Percentiles rank a stretch among this genome's conserved stretches.
Conservation (phyloP, 2,329 filamentous ascomycete species). For the Dothistroma pini region DNA sequence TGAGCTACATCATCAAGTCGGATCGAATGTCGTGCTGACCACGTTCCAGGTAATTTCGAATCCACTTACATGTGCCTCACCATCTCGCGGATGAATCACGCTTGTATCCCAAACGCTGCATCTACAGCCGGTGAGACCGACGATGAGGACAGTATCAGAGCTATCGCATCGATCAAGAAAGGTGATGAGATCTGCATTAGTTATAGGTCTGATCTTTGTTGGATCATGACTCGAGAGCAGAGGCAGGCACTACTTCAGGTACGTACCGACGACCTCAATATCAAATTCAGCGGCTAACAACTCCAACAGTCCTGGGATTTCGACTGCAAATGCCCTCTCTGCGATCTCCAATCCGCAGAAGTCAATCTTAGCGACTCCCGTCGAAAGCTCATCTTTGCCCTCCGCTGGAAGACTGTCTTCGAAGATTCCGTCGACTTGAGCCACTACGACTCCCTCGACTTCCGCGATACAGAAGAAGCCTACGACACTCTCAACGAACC, state of each 20-base stretch:
- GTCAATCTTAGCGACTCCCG: neutral
- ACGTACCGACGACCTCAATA: neutral
- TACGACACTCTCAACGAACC: neutral
- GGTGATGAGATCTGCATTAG: neutral
- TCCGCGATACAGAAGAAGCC: neutral
- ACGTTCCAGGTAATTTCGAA: neutral
- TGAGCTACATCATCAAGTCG: neutral
- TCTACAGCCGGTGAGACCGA: neutral
- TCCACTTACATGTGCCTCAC: neutral
- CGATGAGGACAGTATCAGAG: neutral
- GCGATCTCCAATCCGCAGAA: neutral
- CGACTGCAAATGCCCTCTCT: neutral
- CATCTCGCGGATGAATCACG: conserved; percentile 8
- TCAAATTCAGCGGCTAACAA: neutral
- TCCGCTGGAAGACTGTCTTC: neutral
- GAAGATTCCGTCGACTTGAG: neutral
- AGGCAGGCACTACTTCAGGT: neutral
- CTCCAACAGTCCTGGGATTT: neutral
- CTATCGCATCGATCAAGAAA: neutral
- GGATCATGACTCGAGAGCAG: neutral
- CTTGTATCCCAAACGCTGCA: conserved; percentile 2
- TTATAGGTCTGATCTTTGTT: neutral
- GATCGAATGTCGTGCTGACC: neutral
- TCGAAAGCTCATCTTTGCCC: neutral
- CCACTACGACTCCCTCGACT: neutral